phyloP scores from a whole-genome alignment of 306 rosid genomes.

The Rubus parviflorus region DNA sequence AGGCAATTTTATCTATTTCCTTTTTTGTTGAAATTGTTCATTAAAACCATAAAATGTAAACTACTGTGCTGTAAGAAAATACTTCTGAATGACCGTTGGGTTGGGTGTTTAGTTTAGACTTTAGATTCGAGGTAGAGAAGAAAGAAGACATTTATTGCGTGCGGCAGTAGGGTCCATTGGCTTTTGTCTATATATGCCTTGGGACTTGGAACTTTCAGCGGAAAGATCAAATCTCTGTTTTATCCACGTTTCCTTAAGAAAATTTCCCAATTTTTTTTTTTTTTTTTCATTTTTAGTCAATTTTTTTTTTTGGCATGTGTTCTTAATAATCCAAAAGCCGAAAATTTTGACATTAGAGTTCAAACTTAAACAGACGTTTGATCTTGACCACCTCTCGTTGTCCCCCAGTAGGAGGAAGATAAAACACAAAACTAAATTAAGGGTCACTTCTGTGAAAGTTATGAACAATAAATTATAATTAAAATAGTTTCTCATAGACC shows the following conservation, averaged over 20 bases:
- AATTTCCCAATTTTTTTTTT: no score
- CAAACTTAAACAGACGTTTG: no score
- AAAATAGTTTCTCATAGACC: no score
- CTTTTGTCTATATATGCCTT: neutral
- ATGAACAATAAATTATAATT: no score
- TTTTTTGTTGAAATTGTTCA: neutral
- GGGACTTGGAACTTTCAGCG: neutral
- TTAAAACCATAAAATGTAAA: neutral
- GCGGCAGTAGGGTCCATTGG: neutral
- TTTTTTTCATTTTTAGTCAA: no score
- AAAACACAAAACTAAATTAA: no score
- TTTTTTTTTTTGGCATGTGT: no score
- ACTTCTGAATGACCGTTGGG: constrained; percentile 18
- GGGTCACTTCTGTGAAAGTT: no score
- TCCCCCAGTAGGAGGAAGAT: no score
- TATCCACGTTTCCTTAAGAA: neutral
- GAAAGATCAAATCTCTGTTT: constrained; percentile 2
- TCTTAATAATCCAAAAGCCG: no score
- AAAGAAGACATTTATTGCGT: neutral
- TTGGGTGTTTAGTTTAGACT: neutral
- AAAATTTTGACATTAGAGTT: no score
- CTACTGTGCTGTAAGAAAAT: neutral
- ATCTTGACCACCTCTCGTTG: no score
- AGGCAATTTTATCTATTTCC: neutral
- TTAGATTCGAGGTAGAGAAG: neutral